Evolutionary conservation across 1,139 yeast species (phyloP), one percentile per base, ranked within the genome.

Genomic region (Groenewaldozyma sp.): DNA sequence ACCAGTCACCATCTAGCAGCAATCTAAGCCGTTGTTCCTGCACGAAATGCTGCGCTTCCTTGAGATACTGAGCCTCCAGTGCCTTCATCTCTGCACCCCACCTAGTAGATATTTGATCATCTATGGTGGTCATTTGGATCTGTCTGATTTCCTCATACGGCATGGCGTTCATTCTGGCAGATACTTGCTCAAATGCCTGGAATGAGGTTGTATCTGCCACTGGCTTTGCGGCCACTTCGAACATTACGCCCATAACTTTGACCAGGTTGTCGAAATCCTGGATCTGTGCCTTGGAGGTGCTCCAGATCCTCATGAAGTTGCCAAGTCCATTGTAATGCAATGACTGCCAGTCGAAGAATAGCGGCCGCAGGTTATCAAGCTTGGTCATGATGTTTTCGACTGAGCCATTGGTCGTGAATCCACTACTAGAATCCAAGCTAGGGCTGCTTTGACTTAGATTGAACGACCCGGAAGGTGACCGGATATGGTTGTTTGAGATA

Each of bases 1-100:
- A 91, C 94, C 94, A 84, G 2, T 84, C 74, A 3, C 95, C 95
- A 50, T 74, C 76, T 32, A 84, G 74, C 39, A 86, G 61, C 52
- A 78, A 78, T 41, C 81, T 63, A 34, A 81, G 76, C 49, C 94
- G 68, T 59, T 83, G 94, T 55, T 82, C 91, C 44, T 74, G 70
- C n/a, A 84, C 88, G 55, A 82, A 82, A 39, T 79, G 82, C 48
- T 71, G 65, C 0, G 82, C 84, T 54, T 84, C 91, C 14, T 63
- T 61, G 3, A 70, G 59, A 45, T 82, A 65, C 37, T 69, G 62
- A 11, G 62, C 61, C 53, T 76, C 72, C 52, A 84, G 79, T 28
- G 64, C 70, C 7, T 56, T 46, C 36, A 74, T 64, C 42, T 66
- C 63, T 2, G 48, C 45, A 10, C 60, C 54, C 69, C 70, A 65